Conservation (phyloP, 2,329 filamentous ascomycete species). For the Epichloe hybrida region DNA sequence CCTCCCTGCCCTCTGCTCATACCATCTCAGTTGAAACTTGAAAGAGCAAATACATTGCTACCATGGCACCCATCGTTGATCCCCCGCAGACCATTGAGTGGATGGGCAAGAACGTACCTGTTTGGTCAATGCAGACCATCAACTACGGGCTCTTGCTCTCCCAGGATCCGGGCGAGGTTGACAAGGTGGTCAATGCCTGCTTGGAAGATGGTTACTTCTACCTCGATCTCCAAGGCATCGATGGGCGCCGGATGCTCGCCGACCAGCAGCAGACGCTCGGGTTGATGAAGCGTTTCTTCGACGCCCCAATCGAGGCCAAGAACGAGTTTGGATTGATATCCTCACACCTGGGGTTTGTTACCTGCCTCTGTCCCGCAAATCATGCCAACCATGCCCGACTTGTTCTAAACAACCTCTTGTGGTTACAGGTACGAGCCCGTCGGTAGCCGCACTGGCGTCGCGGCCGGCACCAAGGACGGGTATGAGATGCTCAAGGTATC, state of each 20-base stretch:
- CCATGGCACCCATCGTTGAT: slow-evolving; percentile 25
- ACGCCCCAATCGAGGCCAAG: slow-evolving; percentile 37
- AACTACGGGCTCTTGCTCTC: slow-evolving; percentile 38
- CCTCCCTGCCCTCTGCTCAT: too few relatives aligned
- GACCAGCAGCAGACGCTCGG: slow-evolving; percentile 38
- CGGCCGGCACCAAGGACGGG: slow-evolving; percentile 33
- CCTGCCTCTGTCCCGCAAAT: background rate
- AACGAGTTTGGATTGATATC: slow-evolving; percentile 42
- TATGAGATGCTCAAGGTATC: slow-evolving; percentile 42
- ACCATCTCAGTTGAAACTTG: too few relatives aligned
- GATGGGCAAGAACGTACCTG: slow-evolving; percentile 34
- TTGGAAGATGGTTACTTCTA: slow-evolving; percentile 42
- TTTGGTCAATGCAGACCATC: slow-evolving; percentile 38
- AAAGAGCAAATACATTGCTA: too few relatives aligned
- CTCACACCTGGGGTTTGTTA: slow-evolving; percentile 34
- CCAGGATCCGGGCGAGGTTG: slow-evolving; percentile 38
- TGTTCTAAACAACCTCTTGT: background rate
- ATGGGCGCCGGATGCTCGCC: slow-evolving; percentile 37
- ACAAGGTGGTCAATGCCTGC: slow-evolving; percentile 36
- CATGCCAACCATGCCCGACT: background rate
- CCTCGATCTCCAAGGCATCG: slow-evolving; percentile 37
- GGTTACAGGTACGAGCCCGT: slow-evolving; percentile 31
- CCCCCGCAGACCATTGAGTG: slow-evolving; percentile 31
- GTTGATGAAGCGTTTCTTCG: slow-evolving; percentile 44
- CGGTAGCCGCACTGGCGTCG: slow-evolving; percentile 33